Evolutionary conservation across 2,329 filamentous ascomycete species (phyloP).

Genomic region (Orbilia quercus): DNA sequence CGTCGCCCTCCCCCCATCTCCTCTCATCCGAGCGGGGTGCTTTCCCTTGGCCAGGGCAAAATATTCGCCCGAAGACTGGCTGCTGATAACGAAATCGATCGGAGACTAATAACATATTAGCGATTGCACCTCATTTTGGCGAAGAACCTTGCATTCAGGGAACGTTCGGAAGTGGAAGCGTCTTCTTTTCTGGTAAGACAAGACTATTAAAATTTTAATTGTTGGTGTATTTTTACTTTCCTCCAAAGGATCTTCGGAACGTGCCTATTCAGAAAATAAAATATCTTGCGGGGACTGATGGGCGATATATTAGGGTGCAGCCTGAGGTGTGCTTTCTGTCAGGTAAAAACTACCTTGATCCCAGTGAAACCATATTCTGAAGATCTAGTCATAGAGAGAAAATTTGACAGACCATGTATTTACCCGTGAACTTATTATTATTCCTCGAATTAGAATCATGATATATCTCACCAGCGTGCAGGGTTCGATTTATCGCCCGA

Average conservation of each 20-base stretch:
- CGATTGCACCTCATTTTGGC: constrained; percentile 86
- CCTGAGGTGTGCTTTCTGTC: constrained; percentile 74
- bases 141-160: constrained; percentile 88
- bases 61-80: not conserved
- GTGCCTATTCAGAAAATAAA: constrained; percentile 43
- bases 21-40: not conserved
- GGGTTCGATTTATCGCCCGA: constrained; percentile 83
- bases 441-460: constrained; percentile 77
- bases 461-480: constrained; percentile 83
- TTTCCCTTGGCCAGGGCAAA: not conserved
- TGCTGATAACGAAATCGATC: not conserved
- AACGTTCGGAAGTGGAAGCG: constrained; percentile 80
- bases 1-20: not conserved
- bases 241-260: constrained; percentile 33
- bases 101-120: constrained; percentile 66
- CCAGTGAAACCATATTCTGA: constrained; percentile 37
- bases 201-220: not conserved
- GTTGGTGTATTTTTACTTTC: not conserved
- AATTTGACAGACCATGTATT: constrained; percentile 38
- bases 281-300: constrained; percentile 16
- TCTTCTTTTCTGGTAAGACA: constrained; percentile 77
- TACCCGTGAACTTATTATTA: constrained; percentile 61
- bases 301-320: constrained; percentile 67
- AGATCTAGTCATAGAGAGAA: constrained; percentile 22
- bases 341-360: constrained; percentile 55